Conservation (phyloP, 1,284 basidiomycete genomes). For the Moniliophthora roreri region DNA sequence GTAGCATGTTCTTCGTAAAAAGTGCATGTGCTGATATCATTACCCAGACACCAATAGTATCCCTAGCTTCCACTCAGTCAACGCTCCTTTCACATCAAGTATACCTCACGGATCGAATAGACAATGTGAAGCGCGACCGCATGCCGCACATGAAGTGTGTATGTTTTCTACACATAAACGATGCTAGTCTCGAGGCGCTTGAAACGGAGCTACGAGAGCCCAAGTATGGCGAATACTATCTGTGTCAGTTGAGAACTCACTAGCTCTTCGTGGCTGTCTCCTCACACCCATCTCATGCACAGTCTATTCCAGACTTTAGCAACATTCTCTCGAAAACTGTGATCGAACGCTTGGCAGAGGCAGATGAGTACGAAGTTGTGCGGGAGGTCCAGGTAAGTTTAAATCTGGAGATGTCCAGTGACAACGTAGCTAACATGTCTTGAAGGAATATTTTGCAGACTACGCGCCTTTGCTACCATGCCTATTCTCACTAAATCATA, state of each 20-base stretch:
- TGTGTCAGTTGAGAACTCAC: constrained; percentile 86
- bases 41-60: constrained; percentile 92
- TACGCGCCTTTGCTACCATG: constrained; percentile 86
- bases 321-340: constrained; percentile 88
- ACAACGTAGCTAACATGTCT: constrained; percentile 3
- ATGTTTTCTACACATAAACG: constrained; percentile 85
- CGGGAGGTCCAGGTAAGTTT: constrained; percentile 87
- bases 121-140: constrained; percentile 85
- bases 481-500: constrained; percentile 87
- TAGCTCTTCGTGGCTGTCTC: constrained; percentile 23
- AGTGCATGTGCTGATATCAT: constrained; percentile 8
- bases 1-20: neutral
- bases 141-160: constrained; percentile 98
- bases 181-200: constrained; percentile 80
- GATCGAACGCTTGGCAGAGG: constrained; percentile 93
- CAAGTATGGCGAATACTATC: constrained; percentile 95
- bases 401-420: neutral
- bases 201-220: constrained; percentile 86
- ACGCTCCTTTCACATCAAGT: constrained; percentile 94
- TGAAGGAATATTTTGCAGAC: constrained; percentile 93
- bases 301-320: constrained; percentile 77
- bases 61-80: constrained; percentile 93
- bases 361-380: constrained; percentile 96
- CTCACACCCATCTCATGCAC: constrained; percentile 17
- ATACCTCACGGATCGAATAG: constrained; percentile 96